A percentile compares a stretch with the other conserved stretches of the same genome.
Evolutionary conservation across 495 filamentous ascomycete species (phyloP).

Genomic region (Aspergillus asperescens): DNA sequence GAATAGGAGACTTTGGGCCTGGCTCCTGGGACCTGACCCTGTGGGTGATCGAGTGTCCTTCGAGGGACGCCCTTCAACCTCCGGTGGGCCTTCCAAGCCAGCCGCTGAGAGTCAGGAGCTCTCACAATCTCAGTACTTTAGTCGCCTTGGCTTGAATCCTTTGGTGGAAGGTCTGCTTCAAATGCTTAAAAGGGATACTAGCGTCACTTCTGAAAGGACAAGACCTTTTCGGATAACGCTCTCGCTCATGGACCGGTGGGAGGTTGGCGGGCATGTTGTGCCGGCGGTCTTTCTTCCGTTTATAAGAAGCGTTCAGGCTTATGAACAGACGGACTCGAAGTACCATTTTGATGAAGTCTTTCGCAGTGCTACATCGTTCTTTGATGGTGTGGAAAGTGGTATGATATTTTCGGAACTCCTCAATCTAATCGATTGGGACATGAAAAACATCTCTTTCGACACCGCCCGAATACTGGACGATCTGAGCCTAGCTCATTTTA

Average conservation of each 20-base stretch:
- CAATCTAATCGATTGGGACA: slow-evolving; percentile 36
- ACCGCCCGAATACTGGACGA: slow-evolving; percentile 42
- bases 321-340: slow-evolving; percentile 55
- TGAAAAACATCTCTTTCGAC: slow-evolving; percentile 30
- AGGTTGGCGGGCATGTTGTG: slow-evolving; percentile 85
- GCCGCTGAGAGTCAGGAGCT: slow-evolving; percentile 40
- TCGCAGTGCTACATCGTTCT: slow-evolving; percentile 88
- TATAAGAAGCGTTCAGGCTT: slow-evolving; percentile 69
- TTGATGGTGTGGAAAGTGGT: slow-evolving; percentile 91
- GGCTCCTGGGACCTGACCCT: slow-evolving; percentile 84
- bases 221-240: slow-evolving; percentile 85
- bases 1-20: slow-evolving; percentile 92
- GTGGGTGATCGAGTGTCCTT: slow-evolving; percentile 38
- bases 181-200: slow-evolving; percentile 59
- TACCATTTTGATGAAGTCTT: slow-evolving; percentile 79
- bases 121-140: slow-evolving; percentile 64
- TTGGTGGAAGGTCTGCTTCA: slow-evolving; percentile 69
- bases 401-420: slow-evolving; percentile 87
- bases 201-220: slow-evolving; percentile 63
- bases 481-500: slow-evolving; percentile 72
- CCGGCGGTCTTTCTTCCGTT: slow-evolving; percentile 82
- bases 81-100: slow-evolving; percentile 41
- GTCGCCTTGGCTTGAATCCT: slow-evolving; percentile 65
- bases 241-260: slow-evolving; percentile 96
- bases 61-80: slow-evolving; percentile 45